Evolutionary conservation across 2,329 filamentous ascomycete genomes (phyloP).

Genomic region (Mariannaea sp.): DNA sequence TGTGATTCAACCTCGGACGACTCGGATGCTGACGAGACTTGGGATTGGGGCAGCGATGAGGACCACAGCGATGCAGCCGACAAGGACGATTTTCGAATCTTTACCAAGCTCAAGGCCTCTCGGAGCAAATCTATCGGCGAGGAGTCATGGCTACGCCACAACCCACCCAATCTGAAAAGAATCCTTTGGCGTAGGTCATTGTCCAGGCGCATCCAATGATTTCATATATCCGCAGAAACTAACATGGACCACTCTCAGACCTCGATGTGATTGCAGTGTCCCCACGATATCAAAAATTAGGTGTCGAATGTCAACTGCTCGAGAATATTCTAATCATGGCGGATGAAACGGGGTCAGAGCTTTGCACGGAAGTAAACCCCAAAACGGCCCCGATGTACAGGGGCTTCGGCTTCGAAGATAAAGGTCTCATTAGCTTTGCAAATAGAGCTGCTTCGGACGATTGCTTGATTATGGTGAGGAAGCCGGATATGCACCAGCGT

Average conservation of each 20-base stretch:
- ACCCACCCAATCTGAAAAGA: background rate
- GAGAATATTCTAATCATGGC: constrained; percentile 3
- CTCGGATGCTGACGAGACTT: background rate
- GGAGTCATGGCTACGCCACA: background rate
- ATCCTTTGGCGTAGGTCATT: background rate
- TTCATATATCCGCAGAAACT: constrained; percentile 1
- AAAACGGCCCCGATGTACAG: background rate
- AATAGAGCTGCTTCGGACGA: background rate
- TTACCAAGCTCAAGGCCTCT: background rate
- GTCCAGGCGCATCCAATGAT: too few relatives aligned
- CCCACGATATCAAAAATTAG: constrained; percentile 1
- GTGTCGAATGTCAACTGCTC: constrained; percentile 3
- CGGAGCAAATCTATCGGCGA: background rate
- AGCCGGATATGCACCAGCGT: constrained; percentile 1
- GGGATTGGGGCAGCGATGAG: background rate
- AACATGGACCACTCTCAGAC: constrained; percentile 1
- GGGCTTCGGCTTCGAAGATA: constrained; percentile 5
- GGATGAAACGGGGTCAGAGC: background rate
- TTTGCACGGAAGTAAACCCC: constrained; percentile 1
- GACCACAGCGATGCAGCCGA: background rate
- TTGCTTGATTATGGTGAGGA: constrained; percentile 1
- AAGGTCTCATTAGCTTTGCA: background rate
- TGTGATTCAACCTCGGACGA: background rate
- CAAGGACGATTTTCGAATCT: background rate
- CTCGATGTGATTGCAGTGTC: constrained; percentile 7